Evolutionary conservation across 2,329 filamentous ascomycete genomes (phyloP), one percentile per base, ranked within the genome.

Genomic region (Aureobasidium lini): DNA sequence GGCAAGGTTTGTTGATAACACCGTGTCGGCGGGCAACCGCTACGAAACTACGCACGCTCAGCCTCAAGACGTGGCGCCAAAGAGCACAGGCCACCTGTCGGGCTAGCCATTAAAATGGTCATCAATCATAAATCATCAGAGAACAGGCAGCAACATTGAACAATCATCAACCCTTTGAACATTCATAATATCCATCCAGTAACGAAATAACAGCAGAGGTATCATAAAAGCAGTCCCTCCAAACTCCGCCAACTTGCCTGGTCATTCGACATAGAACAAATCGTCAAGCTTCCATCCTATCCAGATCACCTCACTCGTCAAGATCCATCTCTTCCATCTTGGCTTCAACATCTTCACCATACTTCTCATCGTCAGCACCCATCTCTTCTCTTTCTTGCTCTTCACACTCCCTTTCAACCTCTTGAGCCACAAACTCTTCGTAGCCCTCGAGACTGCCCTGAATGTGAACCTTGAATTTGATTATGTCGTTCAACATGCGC

Each of bases 391-490:
- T 63, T 54, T 77, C 77, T 62, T 82, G 68, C 67, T 81, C 81
- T 64, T 76, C 74, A 67, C 76, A 81, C 67, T 81, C 79, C 44
- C 68, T 69, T 76, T 95, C 90, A n/a, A 96, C 85, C 76, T 97
- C 93, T 65, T 95, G 89, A 2, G 89, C 87, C 6, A 96, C 90
- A 70, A 96, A 96, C 59, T 86, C 85, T 75, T 99, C 94, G 72
- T 96, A 97, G 69, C 94, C 90, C 71, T 96, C 93, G 57, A 99
- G 78, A 61, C 85, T 87, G 76, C 91, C 92, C 73, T 99, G 94
- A 54, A 99, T 81, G 69, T 97, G 92, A 64, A 99, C 89, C 77
- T 99, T 99, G 83, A 99, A 97, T 69, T 95, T 92, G 77, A 97
- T 95, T 63, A 96, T 88, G 70, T 97, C 92, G 75, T 96, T 95